Evolutionary conservation across 352 stramenopile species (phyloP).

Genomic region (Phytophthora multivora): DNA sequence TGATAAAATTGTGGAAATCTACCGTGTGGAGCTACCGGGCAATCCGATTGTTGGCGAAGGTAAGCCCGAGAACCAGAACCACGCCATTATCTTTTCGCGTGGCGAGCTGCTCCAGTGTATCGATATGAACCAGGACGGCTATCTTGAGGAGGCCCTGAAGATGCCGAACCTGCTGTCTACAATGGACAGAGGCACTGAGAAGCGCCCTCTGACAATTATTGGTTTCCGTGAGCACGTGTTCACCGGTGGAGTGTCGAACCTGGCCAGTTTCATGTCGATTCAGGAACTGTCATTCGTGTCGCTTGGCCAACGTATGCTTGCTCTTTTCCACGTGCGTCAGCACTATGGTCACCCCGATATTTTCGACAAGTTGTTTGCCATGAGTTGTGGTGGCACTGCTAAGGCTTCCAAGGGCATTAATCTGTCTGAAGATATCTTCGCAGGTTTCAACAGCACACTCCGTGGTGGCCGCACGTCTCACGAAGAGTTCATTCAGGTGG

Average conservation of each 20-base stretch:
- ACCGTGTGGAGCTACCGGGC: slow-evolving; percentile 76
- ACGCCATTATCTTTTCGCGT: slow-evolving; percentile 83
- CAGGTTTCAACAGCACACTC: slow-evolving; percentile 85
- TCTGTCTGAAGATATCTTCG: slow-evolving; percentile 90
- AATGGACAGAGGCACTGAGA: slow-evolving; percentile 71
- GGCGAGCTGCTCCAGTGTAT: slow-evolving; percentile 87
- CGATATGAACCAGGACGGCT: slow-evolving; percentile 89
- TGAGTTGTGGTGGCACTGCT: slow-evolving; percentile 77
- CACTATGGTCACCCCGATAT: slow-evolving; percentile 91
- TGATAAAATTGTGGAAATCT: slow-evolving; percentile 80
- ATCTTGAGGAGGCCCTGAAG: slow-evolving; percentile 81
- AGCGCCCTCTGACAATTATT: slow-evolving; percentile 81
- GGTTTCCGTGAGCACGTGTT: slow-evolving; percentile 89
- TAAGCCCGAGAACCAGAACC: slow-evolving; percentile 89
- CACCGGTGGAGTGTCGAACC: slow-evolving; percentile 80
- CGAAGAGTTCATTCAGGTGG: slow-evolving; percentile 89
- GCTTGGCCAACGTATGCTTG: slow-evolving; percentile 82
- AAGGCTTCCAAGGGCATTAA: slow-evolving; percentile 88
- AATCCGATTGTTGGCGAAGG: slow-evolving; percentile 84
- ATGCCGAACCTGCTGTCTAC: slow-evolving; percentile 85
- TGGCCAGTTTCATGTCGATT: slow-evolving; percentile 89
- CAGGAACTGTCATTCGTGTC: slow-evolving; percentile 87
- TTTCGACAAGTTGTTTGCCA: slow-evolving; percentile 88
- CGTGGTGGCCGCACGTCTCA: slow-evolving; percentile 76
- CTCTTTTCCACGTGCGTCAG: slow-evolving; percentile 75